phyloP scores from a whole-genome alignment of 148 eudicot genomes.

The Camellia granthamiana region DNA sequence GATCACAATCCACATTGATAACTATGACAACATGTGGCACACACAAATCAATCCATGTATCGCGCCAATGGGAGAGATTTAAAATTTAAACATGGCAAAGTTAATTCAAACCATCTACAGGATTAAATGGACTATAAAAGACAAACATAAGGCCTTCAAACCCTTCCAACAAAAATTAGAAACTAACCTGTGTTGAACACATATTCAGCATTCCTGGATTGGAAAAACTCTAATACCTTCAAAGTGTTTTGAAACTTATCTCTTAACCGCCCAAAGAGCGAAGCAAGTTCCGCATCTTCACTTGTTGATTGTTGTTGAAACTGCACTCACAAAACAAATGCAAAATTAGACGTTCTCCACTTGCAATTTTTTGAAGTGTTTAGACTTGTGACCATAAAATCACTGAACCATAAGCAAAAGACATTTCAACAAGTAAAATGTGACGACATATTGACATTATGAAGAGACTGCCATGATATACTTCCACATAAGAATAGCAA shows the following conservation, averaged over 20 bases:
- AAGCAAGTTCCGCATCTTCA: constrained; percentile 67
- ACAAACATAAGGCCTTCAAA: not conserved
- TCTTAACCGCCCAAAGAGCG: constrained; percentile 48
- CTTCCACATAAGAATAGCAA: not conserved
- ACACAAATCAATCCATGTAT: not conserved
- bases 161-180: not conserved
- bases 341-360: constrained; percentile 5
- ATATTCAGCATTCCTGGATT: constrained; percentile 72
- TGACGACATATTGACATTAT: not conserved
- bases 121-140: not conserved
- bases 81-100: not conserved
- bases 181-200: constrained; percentile 83
- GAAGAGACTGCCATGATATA: not conserved
- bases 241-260: constrained; percentile 55
- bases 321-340: constrained; percentile 34
- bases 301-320: constrained; percentile 52
- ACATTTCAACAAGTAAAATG: not conserved
- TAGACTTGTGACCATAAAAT: not conserved
- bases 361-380: not conserved
- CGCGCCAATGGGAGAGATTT: not conserved
- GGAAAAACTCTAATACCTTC: constrained; percentile 58
- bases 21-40: not conserved
- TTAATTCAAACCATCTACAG: not conserved
- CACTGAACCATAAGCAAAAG: not conserved
- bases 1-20: not conserved